Base-by-base conservation (phyloP, 106 monocot species). In the Chionographis japonica region DNA sequence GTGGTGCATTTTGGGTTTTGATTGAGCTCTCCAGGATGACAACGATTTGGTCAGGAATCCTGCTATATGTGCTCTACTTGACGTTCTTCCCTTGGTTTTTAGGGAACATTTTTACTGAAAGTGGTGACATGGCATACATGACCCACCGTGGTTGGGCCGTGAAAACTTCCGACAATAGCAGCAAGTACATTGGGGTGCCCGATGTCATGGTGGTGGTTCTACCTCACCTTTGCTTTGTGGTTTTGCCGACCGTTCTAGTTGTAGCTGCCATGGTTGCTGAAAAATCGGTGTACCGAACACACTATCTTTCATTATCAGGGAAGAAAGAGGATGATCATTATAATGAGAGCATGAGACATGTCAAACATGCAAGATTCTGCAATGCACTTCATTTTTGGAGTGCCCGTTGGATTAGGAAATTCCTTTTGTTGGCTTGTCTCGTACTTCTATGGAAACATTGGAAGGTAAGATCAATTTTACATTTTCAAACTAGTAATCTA, bases 181-280 rank as follows among this genome's bases (percentile, higher is more conserved):
- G 43, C 43, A n/a, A 75, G 19, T 78, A 82, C 40, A 40, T 73
- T 43, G 98, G 85, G 10, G 73, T 79, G 62, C 98, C 98, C 62
- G 92, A 98, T 80, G 72, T 98, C 40, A 93, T 98, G 85, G 98
- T 98, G 9, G 68, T 98, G 62, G 87, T 90, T 72, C 57, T 98
- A 36, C 89, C 92, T 65, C 98, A 98, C 67, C 80, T 98, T 19
- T 82, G 68, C 62, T 87, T 89, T 77, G 98, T 98, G 11, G 79
- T 93, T 75, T 69, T 98, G 36, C 89, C 92, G 38, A 65, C 93
- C 17, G 66, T 90, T 64, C 66, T 90, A 70, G 75, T 93, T 35
- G 67, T 79, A 70, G 80, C 76, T 71, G 84, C 83, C 50, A 75
- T 98, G 72, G 78, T 68, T 58, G 87, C 90, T 39, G 98, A 98